Evolutionary conservation across 2,329 filamentous ascomycete species (phyloP), one percentile per base, ranked within the genome.

Genomic region (Alternaria viburni): DNA sequence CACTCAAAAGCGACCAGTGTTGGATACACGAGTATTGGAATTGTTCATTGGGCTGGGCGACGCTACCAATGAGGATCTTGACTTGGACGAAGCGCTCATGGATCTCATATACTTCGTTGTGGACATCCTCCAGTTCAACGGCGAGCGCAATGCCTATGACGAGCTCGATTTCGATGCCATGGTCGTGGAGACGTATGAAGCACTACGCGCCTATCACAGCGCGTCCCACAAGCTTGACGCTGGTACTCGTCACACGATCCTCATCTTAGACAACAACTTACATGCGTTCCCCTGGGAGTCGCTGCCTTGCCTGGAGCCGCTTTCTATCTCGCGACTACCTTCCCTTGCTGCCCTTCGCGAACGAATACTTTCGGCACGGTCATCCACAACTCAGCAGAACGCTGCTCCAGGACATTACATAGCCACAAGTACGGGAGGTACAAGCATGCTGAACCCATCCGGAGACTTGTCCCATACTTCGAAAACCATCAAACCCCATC

Each of bases 211-310:
- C 1, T 97, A 97, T 75, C 90, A 97, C 73, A 85, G 86, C 58
- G 80, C 79, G 23, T 77, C 74, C 5, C 75, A 77, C 8, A 69
- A 67, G 12, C 70, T 83, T 23, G 81, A 83, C 7, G 69, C 69
- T 56, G 74, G 67, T 59, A 74, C 72, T 15, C 83, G 83, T 1
- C 96, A 99, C 76, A 95, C 93, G 0, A 91, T 99, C 57, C 85
- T 99, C 3, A 89, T 99, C 7, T 85, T 99, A 6, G 96, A 99
- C 80, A 97, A 97, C 79, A 87, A 91, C 3, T 85, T 99, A 3
- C 96, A 98, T 74, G 85, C 88, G 1, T 97, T 99, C 74, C 96
- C 96, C 0, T 99, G 96, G 96, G 96, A 99, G 77, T 97, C 93
- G 1, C 82, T 99, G 41, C 93, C 94, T 0, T 97, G 93, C 76